Evolutionary conservation across 2,329 filamentous ascomycete genomes (phyloP), one percentile per base, ranked within the genome.

Genomic region (Penicillium brasilianum): DNA sequence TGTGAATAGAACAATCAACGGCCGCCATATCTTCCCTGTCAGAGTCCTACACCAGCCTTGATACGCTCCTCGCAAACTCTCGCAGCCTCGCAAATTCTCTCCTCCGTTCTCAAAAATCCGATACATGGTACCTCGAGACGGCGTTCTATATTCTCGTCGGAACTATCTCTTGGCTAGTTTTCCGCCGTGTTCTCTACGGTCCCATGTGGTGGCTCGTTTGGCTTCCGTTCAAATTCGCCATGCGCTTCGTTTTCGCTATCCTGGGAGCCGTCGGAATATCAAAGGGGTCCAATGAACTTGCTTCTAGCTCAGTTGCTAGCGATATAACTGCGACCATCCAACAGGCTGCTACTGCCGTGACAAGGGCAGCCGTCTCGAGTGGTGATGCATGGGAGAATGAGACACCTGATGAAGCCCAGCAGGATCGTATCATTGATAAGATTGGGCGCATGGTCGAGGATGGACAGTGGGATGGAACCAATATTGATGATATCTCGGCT

Each of bases 41-140:
- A 4, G 90, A 96, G 70, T 90, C 87, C 39, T 99, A 99, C 78
- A 87, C 84, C 20, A 87, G 88, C 53, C 85, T 98, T 5, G 92
- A 94, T 69, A 86, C 86, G 13, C 84, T 97, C 72, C 83, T 99
- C 39, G 83, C 86, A 2, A 90, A 86, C 59, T 93, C 91, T 49
- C 85, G 87, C 66, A 88, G 88, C 58, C 82, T 99, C 18, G 85
- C 97, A 8, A 87, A 87, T 7, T 92, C 91, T 18, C 82, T 99
- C 49, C 80, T 98, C 50, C 87, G 87, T 63, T 95, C 91, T 65
- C 92, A 96, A 74, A 99, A 99, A 83, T 95, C 90, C 66, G 95
- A 99, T 74, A 97, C 93, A 2, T 99, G 95, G 95, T 99, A 99
- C 75, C 85, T 99, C 36, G 90, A 95, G 78, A 96, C 91, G 39